Evolutionary conservation across 768 basidiomycete genomes (phyloP).

Genomic region (Lactifluus rugatus): DNA sequence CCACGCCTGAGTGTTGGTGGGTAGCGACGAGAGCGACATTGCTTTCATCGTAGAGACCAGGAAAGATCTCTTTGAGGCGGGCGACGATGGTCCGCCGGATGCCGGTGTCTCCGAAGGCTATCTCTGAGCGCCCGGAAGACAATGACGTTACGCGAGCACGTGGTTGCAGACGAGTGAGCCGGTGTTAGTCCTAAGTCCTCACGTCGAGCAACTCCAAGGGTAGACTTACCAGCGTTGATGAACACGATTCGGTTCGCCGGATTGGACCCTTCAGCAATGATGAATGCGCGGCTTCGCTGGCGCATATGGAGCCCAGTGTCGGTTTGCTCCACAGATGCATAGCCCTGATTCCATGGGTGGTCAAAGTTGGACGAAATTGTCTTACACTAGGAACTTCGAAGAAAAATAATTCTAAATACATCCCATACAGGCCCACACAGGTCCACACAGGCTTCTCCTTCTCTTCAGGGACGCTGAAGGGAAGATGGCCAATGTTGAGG

Average conservation of each 20-base stretch:
- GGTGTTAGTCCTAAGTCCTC: background rate
- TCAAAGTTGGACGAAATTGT: background rate
- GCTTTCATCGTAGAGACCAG: conserved; percentile 53
- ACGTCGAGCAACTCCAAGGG: background rate
- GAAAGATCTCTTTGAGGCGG: conserved; percentile 44
- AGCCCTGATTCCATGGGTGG: conserved; percentile 38
- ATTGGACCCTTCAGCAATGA: conserved; percentile 51
- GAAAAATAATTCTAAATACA: background rate
- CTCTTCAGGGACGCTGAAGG: background rate
- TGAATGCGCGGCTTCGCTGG: conserved; percentile 67
- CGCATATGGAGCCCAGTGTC: conserved; percentile 74
- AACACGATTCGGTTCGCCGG: conserved; percentile 57
- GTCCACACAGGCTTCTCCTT: background rate
- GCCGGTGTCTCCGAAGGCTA: conserved; percentile 75
- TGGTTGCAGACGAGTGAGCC: background rate
- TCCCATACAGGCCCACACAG: background rate
- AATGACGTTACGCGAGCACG: background rate
- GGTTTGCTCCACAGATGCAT: conserved; percentile 53
- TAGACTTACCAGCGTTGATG: conserved; percentile 55
- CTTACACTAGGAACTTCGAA: background rate
- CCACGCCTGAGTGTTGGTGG: conserved; percentile 69
- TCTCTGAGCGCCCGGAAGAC: conserved; percentile 35
- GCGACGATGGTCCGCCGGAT: conserved; percentile 59
- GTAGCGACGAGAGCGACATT: conserved; percentile 72
- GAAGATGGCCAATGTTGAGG: background rate